phyloP scores from a whole-genome alignment of 805 yeast species.

The Candida insectalens region DNA sequence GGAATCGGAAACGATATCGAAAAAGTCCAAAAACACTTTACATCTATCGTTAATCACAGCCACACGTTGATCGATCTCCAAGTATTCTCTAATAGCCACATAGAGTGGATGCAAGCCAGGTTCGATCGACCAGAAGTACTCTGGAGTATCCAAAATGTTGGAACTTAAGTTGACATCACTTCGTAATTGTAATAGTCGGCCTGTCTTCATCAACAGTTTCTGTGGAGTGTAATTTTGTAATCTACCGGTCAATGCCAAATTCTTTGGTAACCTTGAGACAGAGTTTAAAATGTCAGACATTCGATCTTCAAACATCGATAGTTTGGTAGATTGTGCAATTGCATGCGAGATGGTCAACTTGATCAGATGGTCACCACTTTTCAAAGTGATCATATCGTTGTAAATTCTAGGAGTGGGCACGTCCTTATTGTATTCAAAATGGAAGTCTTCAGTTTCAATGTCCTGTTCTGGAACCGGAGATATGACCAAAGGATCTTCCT shows the following conservation, averaged over 20 bases:
- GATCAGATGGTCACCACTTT: conserved; percentile 86
- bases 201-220: conserved; percentile 80
- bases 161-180: conserved; percentile 91
- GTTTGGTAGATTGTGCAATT: conserved; percentile 89
- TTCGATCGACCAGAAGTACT: conserved; percentile 91
- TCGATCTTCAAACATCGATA: conserved; percentile 84
- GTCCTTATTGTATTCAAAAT: conserved; percentile 50
- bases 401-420: conserved; percentile 56
- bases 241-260: conserved; percentile 82
- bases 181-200: conserved; percentile 78
- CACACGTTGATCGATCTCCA: conserved; percentile 92
- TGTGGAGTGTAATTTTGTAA: conserved; percentile 71
- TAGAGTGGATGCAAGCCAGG: conserved; percentile 93
- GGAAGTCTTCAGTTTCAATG: conserved; percentile 85
- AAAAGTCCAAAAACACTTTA: conserved; percentile 86
- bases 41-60: conserved; percentile 91
- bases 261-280: conserved; percentile 82
- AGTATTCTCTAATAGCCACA: conserved; percentile 78
- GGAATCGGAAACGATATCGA: conserved; percentile 87
- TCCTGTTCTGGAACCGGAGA: conserved; percentile 80
- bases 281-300: conserved; percentile 78
- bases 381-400: conserved; percentile 87
- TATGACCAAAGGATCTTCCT: conserved; percentile 37
- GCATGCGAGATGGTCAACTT: conserved; percentile 93
- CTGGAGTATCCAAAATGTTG: conserved; percentile 89